Conservation (phyloP, 495 filamentous ascomycete genomes). For the Chaetomium fimeti region DNA sequence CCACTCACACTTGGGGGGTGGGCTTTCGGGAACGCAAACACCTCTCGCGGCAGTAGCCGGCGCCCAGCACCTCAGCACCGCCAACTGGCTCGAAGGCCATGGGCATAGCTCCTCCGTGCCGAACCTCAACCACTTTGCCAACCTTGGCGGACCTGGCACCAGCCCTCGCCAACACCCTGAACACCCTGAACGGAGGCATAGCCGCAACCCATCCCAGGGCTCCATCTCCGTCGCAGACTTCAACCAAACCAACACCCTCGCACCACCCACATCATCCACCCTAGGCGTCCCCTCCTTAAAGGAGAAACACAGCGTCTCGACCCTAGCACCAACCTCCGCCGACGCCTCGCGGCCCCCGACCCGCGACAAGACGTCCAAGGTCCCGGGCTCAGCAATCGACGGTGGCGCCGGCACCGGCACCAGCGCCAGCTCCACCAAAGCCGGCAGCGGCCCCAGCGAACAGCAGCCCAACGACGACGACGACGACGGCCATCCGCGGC, state of each 20-base stretch:
- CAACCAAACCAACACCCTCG: constrained; percentile 19
- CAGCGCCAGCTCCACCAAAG: background rate
- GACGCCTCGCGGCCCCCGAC: constrained; percentile 51
- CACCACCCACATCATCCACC: constrained; percentile 12
- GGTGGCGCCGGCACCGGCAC: background rate
- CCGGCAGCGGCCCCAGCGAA: constrained; percentile 5
- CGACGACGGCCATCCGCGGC: constrained; percentile 29
- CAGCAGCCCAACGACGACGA: constrained; percentile 29
- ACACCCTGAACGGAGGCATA: constrained; percentile 32
- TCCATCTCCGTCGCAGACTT: constrained; percentile 46
- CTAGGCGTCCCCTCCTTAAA: constrained; percentile 31
- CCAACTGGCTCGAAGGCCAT: constrained; percentile 42
- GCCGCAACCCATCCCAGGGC: constrained; percentile 45
- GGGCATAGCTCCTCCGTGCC: constrained; percentile 35
- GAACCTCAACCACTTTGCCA: constrained; percentile 28
- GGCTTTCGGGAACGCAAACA: constrained; percentile 79
- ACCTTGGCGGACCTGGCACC: constrained; percentile 15
- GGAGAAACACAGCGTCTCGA: constrained; percentile 56
- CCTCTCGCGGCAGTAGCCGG: constrained; percentile 86
- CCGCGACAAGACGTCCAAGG: constrained; percentile 35
- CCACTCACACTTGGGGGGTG: constrained; percentile 75
- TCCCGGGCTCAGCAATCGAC: constrained; percentile 24
- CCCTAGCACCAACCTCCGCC: constrained; percentile 47
- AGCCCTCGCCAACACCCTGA: constrained; percentile 10
- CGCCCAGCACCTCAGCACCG: constrained; percentile 44